Base-by-base conservation (phyloP, 495 filamentous ascomycete genomes). In the Immersiella caudata region DNA sequence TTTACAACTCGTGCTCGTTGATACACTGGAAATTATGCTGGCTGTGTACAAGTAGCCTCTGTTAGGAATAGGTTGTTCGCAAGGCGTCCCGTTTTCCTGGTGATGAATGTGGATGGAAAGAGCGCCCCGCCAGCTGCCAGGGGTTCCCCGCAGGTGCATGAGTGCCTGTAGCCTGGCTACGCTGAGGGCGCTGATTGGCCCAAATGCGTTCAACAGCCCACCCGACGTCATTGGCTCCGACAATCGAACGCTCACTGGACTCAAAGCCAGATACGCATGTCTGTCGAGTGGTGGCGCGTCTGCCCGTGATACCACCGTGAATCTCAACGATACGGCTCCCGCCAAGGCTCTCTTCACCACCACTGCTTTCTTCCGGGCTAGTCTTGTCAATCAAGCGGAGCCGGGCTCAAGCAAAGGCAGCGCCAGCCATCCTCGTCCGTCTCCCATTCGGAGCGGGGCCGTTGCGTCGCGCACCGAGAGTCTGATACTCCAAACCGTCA, bases 171-270 rank as follows among this genome's bases (percentile, higher is more conserved):
- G 33, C 33, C 6, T 36, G 33, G 33, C 6, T 33, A 12, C 40
- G 40, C 40, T 2, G 40, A 2, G 4, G 11, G 11, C 20, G 9
- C 52, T 62, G 6, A 62, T 62, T 62, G 59, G 59, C 20, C 22
- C 9, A 12, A 16, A 18, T 20, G 33, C 36, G 14, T 24, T 24
- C 2, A 46, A 54, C 49, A 63, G 49, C 24, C 61, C 18, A 51
- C 61, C 40, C 61, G 61, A 63, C 61, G 61, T 63, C 61, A 63
- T 63, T 25, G 18, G 16, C 16, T 54, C 24, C 61, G 25, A 24
- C 61, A 51, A 51, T 63, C 61, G 18, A 52, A 52, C 46, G 46
- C 36, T 24, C 40, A 49, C 21, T 62, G 60, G 60, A 11, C 20
- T 35, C 20, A 33, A 59, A 27, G 56, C 26, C 22, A 33, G 33